phyloP scores from a whole-genome alignment of 78 protist genomes.

The Blattamonas nauphoetae region DNA sequence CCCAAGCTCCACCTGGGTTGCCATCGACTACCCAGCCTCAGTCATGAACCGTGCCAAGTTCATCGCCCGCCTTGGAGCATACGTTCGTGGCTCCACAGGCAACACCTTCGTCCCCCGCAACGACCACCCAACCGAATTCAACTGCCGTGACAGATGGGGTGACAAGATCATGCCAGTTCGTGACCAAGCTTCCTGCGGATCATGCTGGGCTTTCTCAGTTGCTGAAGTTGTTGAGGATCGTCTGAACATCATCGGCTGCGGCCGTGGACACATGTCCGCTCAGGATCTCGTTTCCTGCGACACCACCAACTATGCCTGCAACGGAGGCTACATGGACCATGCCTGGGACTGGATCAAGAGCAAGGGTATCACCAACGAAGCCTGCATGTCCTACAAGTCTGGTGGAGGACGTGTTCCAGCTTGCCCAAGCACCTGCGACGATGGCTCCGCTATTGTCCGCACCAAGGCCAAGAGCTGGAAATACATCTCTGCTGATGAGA shows the following conservation, averaged over 20 bases:
- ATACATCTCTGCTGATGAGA: slow-evolving; percentile 2
- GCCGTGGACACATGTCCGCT: slow-evolving; percentile 2
- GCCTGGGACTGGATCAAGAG: slow-evolving; percentile 4
- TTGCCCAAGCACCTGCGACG: slow-evolving; percentile 12
- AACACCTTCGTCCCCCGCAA: too few species aligned
- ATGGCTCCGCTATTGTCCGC: background rate
- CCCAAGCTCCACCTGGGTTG: too few species aligned
- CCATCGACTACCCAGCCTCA: too few species aligned
- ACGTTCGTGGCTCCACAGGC: too few species aligned
- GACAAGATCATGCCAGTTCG: too few species aligned
- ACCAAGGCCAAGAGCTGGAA: background rate
- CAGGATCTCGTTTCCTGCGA: slow-evolving; percentile 31
- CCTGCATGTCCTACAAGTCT: slow-evolving; percentile 9
- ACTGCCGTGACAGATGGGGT: too few species aligned
- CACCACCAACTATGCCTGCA: slow-evolving; percentile 4
- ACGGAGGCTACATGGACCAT: slow-evolving; percentile 18
- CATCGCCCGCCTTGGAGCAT: too few species aligned
- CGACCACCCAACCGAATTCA: too few species aligned
- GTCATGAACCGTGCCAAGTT: too few species aligned
- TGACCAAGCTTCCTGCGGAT: too few species aligned
- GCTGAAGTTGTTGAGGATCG: too few species aligned
- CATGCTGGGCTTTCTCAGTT: too few species aligned
- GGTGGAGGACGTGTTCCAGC: background rate
- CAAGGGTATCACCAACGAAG: background rate
- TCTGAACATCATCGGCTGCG: background rate